phyloP scores from a whole-genome alignment of 257 asterid species.

The Solanum habrochaites region DNA sequence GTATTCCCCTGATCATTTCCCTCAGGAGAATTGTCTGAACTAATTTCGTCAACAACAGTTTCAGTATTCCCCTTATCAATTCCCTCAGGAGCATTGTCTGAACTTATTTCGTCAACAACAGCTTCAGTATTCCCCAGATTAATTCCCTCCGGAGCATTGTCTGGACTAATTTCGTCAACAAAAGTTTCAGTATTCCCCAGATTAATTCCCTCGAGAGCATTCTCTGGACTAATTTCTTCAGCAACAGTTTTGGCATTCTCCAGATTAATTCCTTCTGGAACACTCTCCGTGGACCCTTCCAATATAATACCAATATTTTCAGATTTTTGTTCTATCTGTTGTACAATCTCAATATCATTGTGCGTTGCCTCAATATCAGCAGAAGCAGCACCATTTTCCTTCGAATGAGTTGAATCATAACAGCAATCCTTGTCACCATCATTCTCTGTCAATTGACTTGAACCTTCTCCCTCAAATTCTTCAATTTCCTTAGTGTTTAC shows the following conservation, averaged over 20 bases:
- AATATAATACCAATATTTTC: background rate
- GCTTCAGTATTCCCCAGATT: background rate
- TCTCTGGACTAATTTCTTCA: background rate
- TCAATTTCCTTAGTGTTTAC: background rate
- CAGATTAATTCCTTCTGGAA: background rate
- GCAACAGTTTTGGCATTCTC: conserved; percentile 2
- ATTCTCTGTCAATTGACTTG: background rate
- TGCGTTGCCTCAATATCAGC: conserved; percentile 3
- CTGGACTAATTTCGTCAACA: background rate
- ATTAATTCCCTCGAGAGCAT: background rate
- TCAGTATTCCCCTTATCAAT: background rate
- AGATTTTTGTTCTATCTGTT: background rate
- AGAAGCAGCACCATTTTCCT: background rate
- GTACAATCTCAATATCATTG: background rate
- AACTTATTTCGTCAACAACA: background rate
- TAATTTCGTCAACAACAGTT: background rate
- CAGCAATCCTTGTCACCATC: background rate
- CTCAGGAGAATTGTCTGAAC: background rate
- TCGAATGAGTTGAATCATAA: background rate
- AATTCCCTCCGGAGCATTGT: background rate
- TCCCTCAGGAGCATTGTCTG: background rate
- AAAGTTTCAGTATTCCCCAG: conserved; percentile 3
- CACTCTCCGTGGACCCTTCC: background rate
- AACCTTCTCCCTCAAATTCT: background rate
- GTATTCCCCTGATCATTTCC: background rate